These are phyloP conservation scores for Neckera pumila DNA, from an alignment of 225 moss, liverwort and hornwort genomes.

Conservation along the genomic window DNA sequence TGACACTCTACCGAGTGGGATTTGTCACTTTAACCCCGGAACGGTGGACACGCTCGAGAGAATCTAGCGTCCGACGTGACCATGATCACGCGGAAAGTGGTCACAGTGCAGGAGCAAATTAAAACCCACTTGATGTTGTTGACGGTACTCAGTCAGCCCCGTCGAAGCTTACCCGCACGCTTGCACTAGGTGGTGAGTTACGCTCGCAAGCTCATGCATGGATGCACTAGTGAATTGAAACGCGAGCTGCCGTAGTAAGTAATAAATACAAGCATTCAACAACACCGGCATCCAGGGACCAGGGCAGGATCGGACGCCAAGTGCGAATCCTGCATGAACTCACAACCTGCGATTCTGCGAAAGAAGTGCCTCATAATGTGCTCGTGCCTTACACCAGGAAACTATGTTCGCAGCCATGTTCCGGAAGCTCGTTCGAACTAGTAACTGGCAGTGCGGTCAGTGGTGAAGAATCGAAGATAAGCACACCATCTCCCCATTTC, in stretches of 20 bases:
- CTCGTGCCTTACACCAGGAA: background rate
- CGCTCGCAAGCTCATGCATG: background rate
- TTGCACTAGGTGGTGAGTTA: background rate
- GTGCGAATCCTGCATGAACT: background rate
- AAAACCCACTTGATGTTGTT: background rate
- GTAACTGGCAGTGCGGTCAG: background rate
- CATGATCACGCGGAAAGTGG: constrained; percentile 14
- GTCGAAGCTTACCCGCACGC: background rate
- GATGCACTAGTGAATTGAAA: background rate
- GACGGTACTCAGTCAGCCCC: background rate
- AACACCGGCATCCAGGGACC: constrained; percentile 3
- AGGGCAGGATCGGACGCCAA: background rate
- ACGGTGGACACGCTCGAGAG: background rate
- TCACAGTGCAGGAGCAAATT: background rate
- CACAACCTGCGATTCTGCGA: background rate
- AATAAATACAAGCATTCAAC: background rate
- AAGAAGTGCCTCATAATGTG: background rate
- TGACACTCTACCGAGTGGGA: constrained; percentile 8
- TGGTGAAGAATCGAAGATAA: background rate
- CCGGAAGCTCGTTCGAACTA: background rate
- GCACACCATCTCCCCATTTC: background rate
- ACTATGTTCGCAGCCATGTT: background rate
- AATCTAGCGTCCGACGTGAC: constrained; percentile 29
- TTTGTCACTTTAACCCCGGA: background rate
- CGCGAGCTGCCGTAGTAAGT: background rate